Conservation (phyloP, 2,329 filamentous ascomycete genomes). For the Fulvia fulva region DNA sequence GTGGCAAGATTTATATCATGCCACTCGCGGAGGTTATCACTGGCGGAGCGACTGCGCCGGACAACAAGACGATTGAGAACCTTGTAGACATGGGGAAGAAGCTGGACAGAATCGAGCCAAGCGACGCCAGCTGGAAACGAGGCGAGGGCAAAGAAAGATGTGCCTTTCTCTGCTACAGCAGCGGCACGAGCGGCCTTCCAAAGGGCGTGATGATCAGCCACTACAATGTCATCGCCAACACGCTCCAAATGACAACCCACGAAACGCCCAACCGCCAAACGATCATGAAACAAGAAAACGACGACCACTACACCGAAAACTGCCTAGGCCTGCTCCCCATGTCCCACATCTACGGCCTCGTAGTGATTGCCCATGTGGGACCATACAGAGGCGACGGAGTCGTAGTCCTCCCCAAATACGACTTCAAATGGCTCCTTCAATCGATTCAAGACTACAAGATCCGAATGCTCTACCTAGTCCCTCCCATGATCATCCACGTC, state of each 20-base stretch:
- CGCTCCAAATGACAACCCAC: conserved; percentile 57
- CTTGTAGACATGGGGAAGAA: conserved; percentile 59
- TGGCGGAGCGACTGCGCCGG: conserved; percentile 46
- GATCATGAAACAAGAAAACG: conserved; percentile 11
- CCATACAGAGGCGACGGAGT: conserved; percentile 69
- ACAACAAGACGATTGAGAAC: conserved; percentile 63
- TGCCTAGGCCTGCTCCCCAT: conserved; percentile 69
- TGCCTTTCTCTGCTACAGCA: conserved; percentile 76
- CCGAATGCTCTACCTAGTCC: conserved; percentile 64
- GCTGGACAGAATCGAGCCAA: conserved; percentile 49
- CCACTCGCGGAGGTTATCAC: conserved; percentile 58
- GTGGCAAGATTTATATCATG: conserved; percentile 64
- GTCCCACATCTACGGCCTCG: conserved; percentile 76
- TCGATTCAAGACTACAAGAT: conserved; percentile 68
- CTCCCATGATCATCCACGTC: conserved; percentile 76
- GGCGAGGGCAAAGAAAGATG: conserved; percentile 65
- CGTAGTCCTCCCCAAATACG: conserved; percentile 71
- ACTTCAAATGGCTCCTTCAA: conserved; percentile 60
- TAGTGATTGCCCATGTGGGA: conserved; percentile 63
- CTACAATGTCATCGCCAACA: conserved; percentile 72
- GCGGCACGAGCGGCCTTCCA: conserved; percentile 73
- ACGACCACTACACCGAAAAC: conserved; percentile 47
- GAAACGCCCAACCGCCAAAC: conserved; percentile 44
- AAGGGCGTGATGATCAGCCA: conserved; percentile 76
- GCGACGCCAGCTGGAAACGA: conserved; percentile 54